phyloP scores from a whole-genome alignment of 2,329 filamentous ascomycete genomes.

The Aspergillus carbonarius region DNA sequence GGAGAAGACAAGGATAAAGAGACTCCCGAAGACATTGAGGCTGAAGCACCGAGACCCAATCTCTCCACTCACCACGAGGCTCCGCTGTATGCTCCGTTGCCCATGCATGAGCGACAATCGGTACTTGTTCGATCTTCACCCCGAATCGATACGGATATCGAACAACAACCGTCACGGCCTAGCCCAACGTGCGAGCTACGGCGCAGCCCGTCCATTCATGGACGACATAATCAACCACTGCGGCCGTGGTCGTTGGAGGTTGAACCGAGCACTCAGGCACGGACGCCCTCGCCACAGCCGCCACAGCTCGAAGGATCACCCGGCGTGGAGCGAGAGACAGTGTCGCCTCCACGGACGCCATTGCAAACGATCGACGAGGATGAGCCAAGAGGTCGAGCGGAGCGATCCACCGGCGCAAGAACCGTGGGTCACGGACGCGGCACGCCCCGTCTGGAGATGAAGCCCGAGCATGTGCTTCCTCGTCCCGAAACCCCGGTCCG shows the following conservation, averaged over 20 bases:
- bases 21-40: not conserved
- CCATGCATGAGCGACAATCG: conserved; percentile 44
- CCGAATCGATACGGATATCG: conserved; percentile 21
- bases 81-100: conserved; percentile 21
- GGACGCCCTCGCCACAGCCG: conserved; percentile 32
- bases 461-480: conserved; percentile 40
- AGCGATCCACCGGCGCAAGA: conserved; percentile 40
- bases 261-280: conserved; percentile 19
- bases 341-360: conserved; percentile 40
- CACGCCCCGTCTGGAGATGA: conserved; percentile 40
- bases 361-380: conserved; percentile 56
- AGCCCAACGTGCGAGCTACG: conserved; percentile 29
- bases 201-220: conserved; percentile 40
- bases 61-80: conserved; percentile 10
- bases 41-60: conserved; percentile 9
- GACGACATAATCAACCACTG: conserved; percentile 28
- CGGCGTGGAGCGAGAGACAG: conserved; percentile 24
- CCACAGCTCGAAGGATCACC: conserved; percentile 34
- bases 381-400: conserved; percentile 38
- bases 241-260: conserved; percentile 34
- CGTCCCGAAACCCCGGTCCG: conserved; percentile 31
- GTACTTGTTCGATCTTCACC: conserved; percentile 46
- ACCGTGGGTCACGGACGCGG: conserved; percentile 35
- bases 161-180: conserved; percentile 9
- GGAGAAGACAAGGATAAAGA: conserved; percentile 4